Percentiles rank a stretch among this genome's conserved stretches.
phyloP scores from a whole-genome alignment of 1,284 basidiomycete species.

The Rhodotorula sp. region DNA sequence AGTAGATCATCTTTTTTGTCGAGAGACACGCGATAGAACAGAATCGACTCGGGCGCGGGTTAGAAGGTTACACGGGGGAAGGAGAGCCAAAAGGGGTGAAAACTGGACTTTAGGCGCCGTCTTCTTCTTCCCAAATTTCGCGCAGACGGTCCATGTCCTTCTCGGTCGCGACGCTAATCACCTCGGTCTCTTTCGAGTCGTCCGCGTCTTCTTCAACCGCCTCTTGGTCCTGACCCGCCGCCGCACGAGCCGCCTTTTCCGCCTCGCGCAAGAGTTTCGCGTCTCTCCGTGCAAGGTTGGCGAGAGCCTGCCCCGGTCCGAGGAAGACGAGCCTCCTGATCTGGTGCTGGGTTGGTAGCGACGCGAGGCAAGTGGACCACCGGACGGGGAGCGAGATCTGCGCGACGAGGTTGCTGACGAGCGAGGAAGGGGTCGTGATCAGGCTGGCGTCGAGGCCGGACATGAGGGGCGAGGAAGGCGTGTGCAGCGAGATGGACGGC shows the following conservation, averaged over 20 bases:
- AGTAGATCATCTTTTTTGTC: neutral
- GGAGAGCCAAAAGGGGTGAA: slow-evolving; percentile 59
- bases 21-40: neutral
- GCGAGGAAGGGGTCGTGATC: slow-evolving; percentile 38
- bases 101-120: slow-evolving; percentile 1
- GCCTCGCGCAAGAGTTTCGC: slow-evolving; percentile 18
- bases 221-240: neutral
- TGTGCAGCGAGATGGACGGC: slow-evolving; percentile 26
- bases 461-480: slow-evolving; percentile 42
- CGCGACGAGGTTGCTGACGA: slow-evolving; percentile 41
- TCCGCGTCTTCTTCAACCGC: neutral
- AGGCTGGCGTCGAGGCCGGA: slow-evolving; percentile 40
- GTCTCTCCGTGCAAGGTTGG: slow-evolving; percentile 45
- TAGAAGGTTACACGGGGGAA: slow-evolving; percentile 23
- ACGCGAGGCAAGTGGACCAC: slow-evolving; percentile 43
- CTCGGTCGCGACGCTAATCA: slow-evolving; percentile 39
- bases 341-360: slow-evolving; percentile 25
- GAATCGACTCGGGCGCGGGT: neutral
- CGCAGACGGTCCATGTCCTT: slow-evolving; percentile 28
- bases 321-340: slow-evolving; percentile 42
- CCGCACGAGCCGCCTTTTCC: slow-evolving; percentile 1
- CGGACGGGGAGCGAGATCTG: slow-evolving; percentile 45
- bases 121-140: slow-evolving; percentile 26
- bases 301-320: slow-evolving; percentile 46
- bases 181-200: slow-evolving; percentile 20